Evolutionary conservation across 208 protist species (phyloP).

Genomic region (Angomonas ambiguus): DNA sequence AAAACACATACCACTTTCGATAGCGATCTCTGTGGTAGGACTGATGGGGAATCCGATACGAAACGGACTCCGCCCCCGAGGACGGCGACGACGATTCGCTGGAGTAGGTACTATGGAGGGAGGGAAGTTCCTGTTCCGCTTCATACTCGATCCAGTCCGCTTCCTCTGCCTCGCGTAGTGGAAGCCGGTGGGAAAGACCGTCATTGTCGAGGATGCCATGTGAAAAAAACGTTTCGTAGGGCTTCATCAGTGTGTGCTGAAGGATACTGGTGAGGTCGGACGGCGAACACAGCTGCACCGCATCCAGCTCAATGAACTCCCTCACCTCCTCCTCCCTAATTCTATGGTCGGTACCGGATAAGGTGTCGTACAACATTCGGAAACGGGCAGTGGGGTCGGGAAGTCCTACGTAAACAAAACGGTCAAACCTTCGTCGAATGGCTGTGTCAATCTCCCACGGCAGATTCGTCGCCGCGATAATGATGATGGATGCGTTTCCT

Average conservation of each 20-base stretch:
- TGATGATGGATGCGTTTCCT: slow-evolving; percentile 29
- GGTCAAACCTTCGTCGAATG: slow-evolving; percentile 84
- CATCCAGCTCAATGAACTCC: slow-evolving; percentile 30
- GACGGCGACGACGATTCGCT: no score
- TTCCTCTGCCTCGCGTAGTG: background rate
- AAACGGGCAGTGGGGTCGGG: slow-evolving; percentile 34
- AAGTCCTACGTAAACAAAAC: slow-evolving; percentile 81
- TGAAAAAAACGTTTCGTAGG: slow-evolving; percentile 74
- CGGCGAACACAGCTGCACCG: slow-evolving; percentile 73
- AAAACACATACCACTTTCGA: slow-evolving; percentile 24
- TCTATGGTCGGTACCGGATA: slow-evolving; percentile 33
- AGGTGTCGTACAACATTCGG: slow-evolving; percentile 23
- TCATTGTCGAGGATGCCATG: background rate
- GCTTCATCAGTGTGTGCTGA: slow-evolving; percentile 92
- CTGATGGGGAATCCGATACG: background rate
- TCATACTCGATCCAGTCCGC: background rate
- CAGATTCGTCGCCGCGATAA: slow-evolving; percentile 90
- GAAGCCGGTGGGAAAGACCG: background rate
- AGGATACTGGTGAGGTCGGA: slow-evolving; percentile 91
- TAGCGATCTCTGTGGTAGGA: background rate
- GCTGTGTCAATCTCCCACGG: slow-evolving; percentile 91
- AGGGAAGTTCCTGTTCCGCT: background rate
- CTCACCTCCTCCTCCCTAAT: slow-evolving; percentile 37
- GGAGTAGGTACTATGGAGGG: no score
- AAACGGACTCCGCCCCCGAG: no score